Base-by-base conservation (phyloP, 495 filamentous ascomycete species). In the Tuber magnatum region DNA sequence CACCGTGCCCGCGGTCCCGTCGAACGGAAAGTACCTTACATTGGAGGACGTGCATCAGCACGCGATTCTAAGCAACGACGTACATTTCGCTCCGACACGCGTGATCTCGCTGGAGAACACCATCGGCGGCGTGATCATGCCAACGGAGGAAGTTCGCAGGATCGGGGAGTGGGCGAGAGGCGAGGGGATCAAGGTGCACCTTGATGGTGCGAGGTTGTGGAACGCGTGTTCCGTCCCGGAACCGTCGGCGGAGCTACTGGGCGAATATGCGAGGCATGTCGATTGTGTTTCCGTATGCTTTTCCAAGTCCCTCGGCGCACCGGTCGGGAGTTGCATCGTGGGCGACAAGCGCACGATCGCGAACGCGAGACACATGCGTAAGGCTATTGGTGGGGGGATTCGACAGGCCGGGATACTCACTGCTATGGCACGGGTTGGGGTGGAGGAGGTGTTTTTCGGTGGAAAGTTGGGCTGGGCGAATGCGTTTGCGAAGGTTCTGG, bases 91-190 rank as follows among this genome's bases (percentile, higher is more conserved):
- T 75, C 92, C 93, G 0, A 97, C 93, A 0, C 87, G 87, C 68
- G 87, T 96, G n/a, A 91, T 97, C 71, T 90, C 87, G 75, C 86
- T 97, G 22, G 94, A 97, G 82, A 96, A 96, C 80, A 96, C 94
- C 10, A 88, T 97, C 61, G 88, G 86, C 42, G 94, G 94, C 18
- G 88, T 90, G 76, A 85, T 96, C 69, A 89, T 92, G 87, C 94
- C 94, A 6, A 85, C 97, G 3, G 82, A 83, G 0, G 93, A 95
- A 81, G 87, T 90, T 10, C 84, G 84, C 42, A 84, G 86, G 28
- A 96, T 97, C 71, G 85, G 87, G 0, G 85, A 85, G 14, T 97
- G 92, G 86, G 92, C 92, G 10, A 87, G 87, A 71, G 83, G 87
- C 43, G 84, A 93, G 56, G 86, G 84, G 18, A 89, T 97, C 68